Evolutionary conservation across 495 filamentous ascomycete species (phyloP).

Genomic region (Talaromyces proteolyticus): DNA sequence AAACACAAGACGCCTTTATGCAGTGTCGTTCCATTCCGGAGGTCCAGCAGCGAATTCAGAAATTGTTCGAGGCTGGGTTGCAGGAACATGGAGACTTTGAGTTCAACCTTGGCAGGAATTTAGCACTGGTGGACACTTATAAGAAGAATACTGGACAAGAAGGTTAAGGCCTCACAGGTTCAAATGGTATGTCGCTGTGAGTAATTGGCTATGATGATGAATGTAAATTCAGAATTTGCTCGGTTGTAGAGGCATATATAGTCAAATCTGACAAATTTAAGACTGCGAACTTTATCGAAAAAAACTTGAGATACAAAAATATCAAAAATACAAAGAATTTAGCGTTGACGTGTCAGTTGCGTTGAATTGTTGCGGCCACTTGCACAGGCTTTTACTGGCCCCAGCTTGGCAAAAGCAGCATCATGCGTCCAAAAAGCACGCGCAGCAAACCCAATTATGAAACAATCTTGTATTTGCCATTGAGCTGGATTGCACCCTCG

Average conservation of each 20-base stretch:
- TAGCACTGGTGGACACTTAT: background rate
- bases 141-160: background rate
- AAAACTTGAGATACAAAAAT: too few relatives aligned
- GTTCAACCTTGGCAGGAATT: background rate
- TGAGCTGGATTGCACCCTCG: too few relatives aligned
- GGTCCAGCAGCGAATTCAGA: background rate
- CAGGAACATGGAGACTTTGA: background rate
- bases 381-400: too few relatives aligned
- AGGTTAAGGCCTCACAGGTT: background rate
- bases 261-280: too few relatives aligned
- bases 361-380: too few relatives aligned
- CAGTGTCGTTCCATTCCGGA: background rate
- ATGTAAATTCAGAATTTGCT: background rate
- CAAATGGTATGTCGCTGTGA: background rate
- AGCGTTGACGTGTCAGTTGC: too few relatives aligned
- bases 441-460: too few relatives aligned
- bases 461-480: too few relatives aligned
- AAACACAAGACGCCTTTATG: background rate
- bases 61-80: background rate
- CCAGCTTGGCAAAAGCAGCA: too few relatives aligned
- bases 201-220: background rate
- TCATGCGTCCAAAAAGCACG: too few relatives aligned
- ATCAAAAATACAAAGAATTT: too few relatives aligned
- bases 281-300: too few relatives aligned
- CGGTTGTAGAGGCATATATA: background rate